Evolutionary conservation across 1,284 basidiomycete species (phyloP), one percentile per base, ranked within the genome.

Genomic region (Volvariella volvacea): DNA sequence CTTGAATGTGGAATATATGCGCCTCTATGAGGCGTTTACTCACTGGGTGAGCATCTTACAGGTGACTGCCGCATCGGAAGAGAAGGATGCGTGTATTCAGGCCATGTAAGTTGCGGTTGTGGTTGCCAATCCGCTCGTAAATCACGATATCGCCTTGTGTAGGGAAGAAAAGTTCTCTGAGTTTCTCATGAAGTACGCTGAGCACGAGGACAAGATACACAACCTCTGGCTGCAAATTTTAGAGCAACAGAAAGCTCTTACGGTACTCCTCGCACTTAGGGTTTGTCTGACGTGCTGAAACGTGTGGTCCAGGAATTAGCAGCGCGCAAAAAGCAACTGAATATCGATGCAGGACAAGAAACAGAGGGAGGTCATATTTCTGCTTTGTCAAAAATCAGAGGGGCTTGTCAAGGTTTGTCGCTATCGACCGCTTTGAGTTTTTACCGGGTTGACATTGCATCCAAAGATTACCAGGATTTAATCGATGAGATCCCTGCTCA

Each of bases 141-240:
- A n/a, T n/a, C n/a, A n/a, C n/a, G n/a, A n/a, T n/a, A n/a, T n/a
- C n/a, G n/a, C 2, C 31, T 16, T 28, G 22, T 32, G 7, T 43
- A 59, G 57, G 14, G 56, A 56, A 44, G 38, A 47, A 10, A 25
- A 54, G n/a, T 55, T 52, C 28, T 41, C 47, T 10, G 48, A 52
- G 12, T 59, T 57, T 37, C 39, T 55, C 19, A 48, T 53, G 30
- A 48, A 54, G 28, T 56, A 59, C 31, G 55, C 57, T 16, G 49
- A 52, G 9, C 45, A 45, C 28, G 57, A 59, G 47, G 57, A 59
- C 30, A 48, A 12, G 3, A 58, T 59, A n/a, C 54, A 51, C 25
- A 48, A 48, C 32, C 39, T 59, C 22, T 57, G 55, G 52, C 46
- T 41, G 19, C 53, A 55, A 39, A 53, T 59, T 22, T 50, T 46